Percentiles rank a stretch among this genome's conserved stretches.
These are phyloP conservation scores for Mrakia blollopis DNA, from an alignment of 768 basidiomycete genomes.

Conservation along the genomic window DNA sequence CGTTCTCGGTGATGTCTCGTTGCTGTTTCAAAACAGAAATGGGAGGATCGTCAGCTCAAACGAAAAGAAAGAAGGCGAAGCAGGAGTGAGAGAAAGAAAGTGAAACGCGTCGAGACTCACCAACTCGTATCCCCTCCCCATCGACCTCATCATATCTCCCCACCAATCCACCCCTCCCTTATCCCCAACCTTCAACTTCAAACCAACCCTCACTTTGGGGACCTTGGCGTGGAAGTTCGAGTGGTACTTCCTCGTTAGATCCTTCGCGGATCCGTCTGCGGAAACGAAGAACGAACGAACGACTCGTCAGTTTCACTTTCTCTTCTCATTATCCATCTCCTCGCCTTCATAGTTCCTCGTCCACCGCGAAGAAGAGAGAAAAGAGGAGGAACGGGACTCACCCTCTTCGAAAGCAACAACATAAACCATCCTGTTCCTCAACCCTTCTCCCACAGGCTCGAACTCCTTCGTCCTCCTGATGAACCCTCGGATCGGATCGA, in stretches of 20 bases:
- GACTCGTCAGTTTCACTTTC: background rate
- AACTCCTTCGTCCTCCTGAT: conserved; percentile 77
- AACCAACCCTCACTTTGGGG: conserved; percentile 43
- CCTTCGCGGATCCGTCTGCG: conserved; percentile 75
- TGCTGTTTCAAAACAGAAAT: conserved; percentile 52
- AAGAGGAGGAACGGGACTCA: conserved; percentile 34
- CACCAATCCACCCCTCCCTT: conserved; percentile 70
- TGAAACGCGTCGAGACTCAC: conserved; percentile 49
- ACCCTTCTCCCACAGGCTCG: conserved; percentile 55
- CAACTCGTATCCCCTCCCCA: conserved; percentile 73
- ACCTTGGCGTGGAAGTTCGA: conserved; percentile 70
- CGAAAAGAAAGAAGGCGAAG: background rate
- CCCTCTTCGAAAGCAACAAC: conserved; percentile 87
- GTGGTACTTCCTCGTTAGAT: conserved; percentile 87
- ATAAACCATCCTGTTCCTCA: conserved; percentile 83
- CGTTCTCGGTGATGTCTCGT: conserved; percentile 88
- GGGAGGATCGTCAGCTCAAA: too few relatives aligned
- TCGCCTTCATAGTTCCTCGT: too few relatives aligned
- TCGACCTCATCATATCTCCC: conserved; percentile 59
- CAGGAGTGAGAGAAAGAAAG: background rate
- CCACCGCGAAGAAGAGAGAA: too few relatives aligned
- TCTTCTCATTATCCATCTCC: too few relatives aligned
- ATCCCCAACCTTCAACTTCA: conserved; percentile 42
- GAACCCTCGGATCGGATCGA: conserved; percentile 76
- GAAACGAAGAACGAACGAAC: background rate